Percentiles rank a stretch among this genome's conserved stretches.
Evolutionary conservation across 2,329 filamentous ascomycete species (phyloP).

Genomic region (Fusarium guadeloupense): DNA sequence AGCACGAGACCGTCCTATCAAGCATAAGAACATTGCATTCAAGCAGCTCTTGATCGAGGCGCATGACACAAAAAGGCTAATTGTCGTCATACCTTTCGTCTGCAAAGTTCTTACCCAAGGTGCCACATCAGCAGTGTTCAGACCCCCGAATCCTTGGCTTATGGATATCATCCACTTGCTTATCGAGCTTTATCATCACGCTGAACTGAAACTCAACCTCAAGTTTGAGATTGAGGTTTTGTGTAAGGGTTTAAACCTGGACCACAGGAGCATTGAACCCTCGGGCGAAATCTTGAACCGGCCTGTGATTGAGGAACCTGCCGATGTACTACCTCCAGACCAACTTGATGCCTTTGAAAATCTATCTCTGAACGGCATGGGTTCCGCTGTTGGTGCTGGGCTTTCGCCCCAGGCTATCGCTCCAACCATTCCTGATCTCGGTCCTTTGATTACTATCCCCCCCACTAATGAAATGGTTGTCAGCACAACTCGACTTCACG

Average conservation of each 20-base stretch:
- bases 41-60: constrained; percentile 94
- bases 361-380: constrained; percentile 78
- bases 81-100: constrained; percentile 95
- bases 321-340: constrained; percentile 70
- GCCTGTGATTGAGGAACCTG: constrained; percentile 68
- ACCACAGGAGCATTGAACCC: constrained; percentile 90
- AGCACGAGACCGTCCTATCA: constrained; percentile 93
- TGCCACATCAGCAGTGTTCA: constrained; percentile 85
- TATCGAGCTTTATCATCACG: constrained; percentile 92
- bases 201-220: constrained; percentile 92
- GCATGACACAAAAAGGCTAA: constrained; percentile 88
- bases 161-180: constrained; percentile 95
- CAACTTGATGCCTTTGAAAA: constrained; percentile 84
- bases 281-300: constrained; percentile 86
- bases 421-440: constrained; percentile 84
- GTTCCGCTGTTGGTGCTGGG: constrained; percentile 72
- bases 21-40: constrained; percentile 96
- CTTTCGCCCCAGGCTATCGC: constrained; percentile 82
- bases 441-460: constrained; percentile 80
- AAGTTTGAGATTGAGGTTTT: constrained; percentile 99
- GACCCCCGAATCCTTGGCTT: constrained; percentile 94
- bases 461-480: constrained; percentile 83
- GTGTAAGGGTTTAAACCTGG: constrained; percentile 90
- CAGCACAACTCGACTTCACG: constrained; percentile 71
- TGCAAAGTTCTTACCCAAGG: constrained; percentile 95